phyloP scores from a whole-genome alignment of 768 basidiomycete species.

The Austroboletus eburneus region DNA sequence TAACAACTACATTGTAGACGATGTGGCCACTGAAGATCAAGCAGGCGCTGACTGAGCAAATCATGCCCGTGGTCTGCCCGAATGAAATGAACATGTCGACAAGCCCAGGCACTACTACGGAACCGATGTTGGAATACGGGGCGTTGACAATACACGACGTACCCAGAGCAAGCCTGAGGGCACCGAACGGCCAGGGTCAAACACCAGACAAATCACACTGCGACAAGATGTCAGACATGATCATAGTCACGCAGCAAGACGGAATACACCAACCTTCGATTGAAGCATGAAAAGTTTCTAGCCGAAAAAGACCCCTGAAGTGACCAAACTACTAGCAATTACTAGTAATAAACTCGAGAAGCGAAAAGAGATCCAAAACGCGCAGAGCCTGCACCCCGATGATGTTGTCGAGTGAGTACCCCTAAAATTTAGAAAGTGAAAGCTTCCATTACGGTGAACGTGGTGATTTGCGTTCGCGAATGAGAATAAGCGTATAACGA shows the following conservation, averaged over 20 bases:
- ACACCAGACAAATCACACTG: constrained; percentile 94
- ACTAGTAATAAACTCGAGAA: constrained; percentile 2
- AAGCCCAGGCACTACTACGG: constrained; percentile 70
- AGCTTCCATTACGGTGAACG: too few species aligned
- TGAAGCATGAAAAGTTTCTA: constrained; percentile 93
- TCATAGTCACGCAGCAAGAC: background rate
- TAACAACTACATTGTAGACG: constrained; percentile 86
- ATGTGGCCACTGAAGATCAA: constrained; percentile 88
- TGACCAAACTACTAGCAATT: constrained; percentile 61
- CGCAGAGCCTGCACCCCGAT: constrained; percentile 86
- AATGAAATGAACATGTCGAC: constrained; percentile 88
- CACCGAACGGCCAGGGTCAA: constrained; percentile 87
- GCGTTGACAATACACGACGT: constrained; percentile 21
- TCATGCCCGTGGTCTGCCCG: constrained; percentile 71
- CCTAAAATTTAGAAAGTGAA: constrained; percentile 93
- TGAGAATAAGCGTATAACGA: too few species aligned
- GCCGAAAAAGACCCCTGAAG: constrained; percentile 88
- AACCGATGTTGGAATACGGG: constrained; percentile 2
- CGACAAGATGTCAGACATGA: background rate
- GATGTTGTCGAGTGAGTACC: constrained; percentile 60
- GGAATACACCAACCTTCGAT: constrained; percentile 59
- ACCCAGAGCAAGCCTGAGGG: constrained; percentile 77
- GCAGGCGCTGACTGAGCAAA: constrained; percentile 73
- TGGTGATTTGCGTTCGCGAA: too few species aligned
- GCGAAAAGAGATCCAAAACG: constrained; percentile 23